A percentile compares a stretch with the other conserved stretches of the same genome.
Conservation (phyloP, 768 basidiomycete genomes). For the Lanmaoa rubissima region DNA sequence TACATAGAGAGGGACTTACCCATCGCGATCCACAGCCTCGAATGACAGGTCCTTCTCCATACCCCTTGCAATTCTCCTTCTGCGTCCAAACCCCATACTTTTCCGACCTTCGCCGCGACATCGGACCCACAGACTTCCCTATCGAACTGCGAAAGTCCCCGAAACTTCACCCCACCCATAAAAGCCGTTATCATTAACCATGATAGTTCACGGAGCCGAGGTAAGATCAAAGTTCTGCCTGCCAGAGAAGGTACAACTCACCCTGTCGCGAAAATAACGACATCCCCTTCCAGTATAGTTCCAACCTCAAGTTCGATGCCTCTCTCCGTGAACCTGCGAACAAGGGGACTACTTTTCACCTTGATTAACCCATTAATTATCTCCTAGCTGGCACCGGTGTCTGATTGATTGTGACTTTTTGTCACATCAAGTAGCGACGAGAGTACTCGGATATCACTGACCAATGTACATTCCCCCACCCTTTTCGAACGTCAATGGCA, state of each 20-base stretch:
- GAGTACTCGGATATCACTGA: conserved; percentile 14
- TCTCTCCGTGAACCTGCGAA: conserved; percentile 27
- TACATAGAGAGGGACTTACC: conserved; percentile 10
- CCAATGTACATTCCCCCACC: conserved; percentile 41
- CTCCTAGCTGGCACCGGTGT: conserved; percentile 41
- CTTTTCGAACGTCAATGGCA: conserved; percentile 30
- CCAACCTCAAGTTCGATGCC: conserved; percentile 32
- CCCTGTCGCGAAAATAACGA: conserved; percentile 35
- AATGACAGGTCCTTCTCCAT: conserved; percentile 32
- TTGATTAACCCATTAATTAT: conserved; percentile 52
- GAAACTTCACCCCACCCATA: conserved; percentile 34
- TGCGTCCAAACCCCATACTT: conserved; percentile 63
- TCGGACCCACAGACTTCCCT: conserved; percentile 46
- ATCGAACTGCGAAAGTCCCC: conserved; percentile 43
- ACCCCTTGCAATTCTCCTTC: conserved; percentile 60
- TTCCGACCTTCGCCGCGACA: conserved; percentile 43
- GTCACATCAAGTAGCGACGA: neutral
- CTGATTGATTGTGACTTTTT: conserved; percentile 8
- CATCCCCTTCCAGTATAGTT: conserved; percentile 27
- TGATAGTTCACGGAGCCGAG: neutral
- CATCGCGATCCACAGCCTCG: conserved; percentile 36
- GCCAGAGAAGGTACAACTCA: conserved; percentile 9
- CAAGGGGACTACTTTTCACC: conserved; percentile 39
- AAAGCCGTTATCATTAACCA: neutral
- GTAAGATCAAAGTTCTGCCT: neutral